Conservation (phyloP, 2,329 filamentous ascomycete species). For the Claviceps monticola region DNA sequence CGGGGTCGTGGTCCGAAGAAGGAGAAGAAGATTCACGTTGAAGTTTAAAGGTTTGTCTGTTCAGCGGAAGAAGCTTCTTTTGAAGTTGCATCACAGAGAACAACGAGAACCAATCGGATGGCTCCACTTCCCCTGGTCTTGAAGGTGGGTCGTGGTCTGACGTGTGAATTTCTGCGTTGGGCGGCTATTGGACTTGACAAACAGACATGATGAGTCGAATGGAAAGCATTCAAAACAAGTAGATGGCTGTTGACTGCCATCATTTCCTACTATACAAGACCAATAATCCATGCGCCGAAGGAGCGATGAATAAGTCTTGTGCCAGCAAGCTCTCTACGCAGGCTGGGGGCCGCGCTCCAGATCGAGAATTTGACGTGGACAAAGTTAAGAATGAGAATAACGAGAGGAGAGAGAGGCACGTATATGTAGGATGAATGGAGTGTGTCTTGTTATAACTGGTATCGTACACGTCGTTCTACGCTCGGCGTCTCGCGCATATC, state of each 20-base stretch:
- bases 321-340: too few relatives aligned
- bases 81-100: neutral
- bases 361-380: neutral
- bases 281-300: too few relatives aligned
- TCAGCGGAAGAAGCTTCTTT: neutral
- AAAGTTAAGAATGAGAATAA: neutral
- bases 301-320: too few relatives aligned
- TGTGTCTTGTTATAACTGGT: neutral
- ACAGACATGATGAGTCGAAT: too few relatives aligned
- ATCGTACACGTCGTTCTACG: neutral
- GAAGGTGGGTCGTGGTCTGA: conserved; percentile 1
- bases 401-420: neutral
- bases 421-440: neutral
- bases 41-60: neutral
- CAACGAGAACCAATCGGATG: neutral
- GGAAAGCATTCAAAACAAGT: too few relatives aligned
- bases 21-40: neutral
- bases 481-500: neutral
- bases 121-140: neutral
- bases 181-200: too few relatives aligned
- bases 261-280: neutral
- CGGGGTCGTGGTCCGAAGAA: neutral
- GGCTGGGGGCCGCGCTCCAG: neutral
- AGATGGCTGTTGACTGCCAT: neutral
- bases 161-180: too few relatives aligned